phyloP scores from a whole-genome alignment of 148 eudicot genomes.

The Diospyros lotus region DNA sequence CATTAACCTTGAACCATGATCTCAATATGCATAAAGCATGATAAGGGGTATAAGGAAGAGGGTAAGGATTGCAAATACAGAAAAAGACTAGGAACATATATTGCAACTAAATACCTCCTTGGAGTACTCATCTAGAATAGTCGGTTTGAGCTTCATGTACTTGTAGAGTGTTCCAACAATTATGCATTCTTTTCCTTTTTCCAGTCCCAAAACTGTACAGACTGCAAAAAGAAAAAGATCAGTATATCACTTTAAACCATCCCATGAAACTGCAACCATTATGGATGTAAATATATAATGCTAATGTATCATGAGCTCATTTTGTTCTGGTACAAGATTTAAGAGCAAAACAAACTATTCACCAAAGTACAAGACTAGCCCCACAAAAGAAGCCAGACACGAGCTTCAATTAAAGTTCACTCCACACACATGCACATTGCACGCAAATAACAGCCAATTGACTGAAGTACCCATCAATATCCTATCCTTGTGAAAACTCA shows the following conservation, averaged over 20 bases:
- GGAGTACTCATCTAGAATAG: conserved; percentile 84
- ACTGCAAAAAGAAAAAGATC: conserved; percentile 40
- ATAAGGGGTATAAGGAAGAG: background rate
- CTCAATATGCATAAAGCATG: background rate
- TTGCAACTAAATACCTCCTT: conserved; percentile 57
- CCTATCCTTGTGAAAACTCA: background rate
- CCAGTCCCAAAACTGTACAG: conserved; percentile 72
- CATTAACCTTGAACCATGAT: background rate
- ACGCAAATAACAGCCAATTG: background rate
- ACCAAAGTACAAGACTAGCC: background rate
- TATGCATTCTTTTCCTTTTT: conserved; percentile 76
- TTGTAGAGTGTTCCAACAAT: conserved; percentile 94
- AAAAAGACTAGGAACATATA: background rate
- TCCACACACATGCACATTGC: background rate
- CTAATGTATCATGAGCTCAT: background rate
- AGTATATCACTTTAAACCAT: background rate
- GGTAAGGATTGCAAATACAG: no score
- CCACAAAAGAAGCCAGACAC: background rate
- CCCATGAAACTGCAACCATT: conserved; percentile 16
- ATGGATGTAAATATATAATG: background rate
- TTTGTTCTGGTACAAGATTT: background rate
- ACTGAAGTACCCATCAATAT: background rate
- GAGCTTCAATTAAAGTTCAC: background rate
- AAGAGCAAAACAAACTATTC: background rate
- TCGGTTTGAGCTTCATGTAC: conserved; percentile 93